Conservation (phyloP, 768 basidiomycete species). For the Coprinellus micaceus region DNA sequence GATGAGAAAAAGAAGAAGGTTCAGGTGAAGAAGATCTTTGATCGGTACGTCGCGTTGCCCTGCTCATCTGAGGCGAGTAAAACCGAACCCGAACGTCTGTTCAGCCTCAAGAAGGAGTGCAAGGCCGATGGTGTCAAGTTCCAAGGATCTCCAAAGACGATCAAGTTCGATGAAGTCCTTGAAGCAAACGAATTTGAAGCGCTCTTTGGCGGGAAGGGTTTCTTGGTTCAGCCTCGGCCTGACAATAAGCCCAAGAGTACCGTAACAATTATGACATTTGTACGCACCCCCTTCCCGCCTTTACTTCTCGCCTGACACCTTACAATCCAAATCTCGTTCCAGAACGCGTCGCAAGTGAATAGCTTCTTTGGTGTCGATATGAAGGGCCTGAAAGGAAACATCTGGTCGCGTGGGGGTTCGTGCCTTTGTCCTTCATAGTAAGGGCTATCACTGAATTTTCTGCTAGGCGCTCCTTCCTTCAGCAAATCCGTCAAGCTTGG, state of each 20-base stretch:
- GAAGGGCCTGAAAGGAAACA: constrained; percentile 33
- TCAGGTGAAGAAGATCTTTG: constrained; percentile 38
- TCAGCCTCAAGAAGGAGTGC: constrained; percentile 39
- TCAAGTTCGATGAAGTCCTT: constrained; percentile 39
- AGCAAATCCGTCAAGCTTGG: constrained; percentile 36
- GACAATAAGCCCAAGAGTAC: constrained; percentile 37
- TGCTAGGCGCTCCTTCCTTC: constrained; percentile 19
- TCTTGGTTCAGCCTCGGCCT: constrained; percentile 36
- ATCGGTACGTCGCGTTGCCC: constrained; percentile 23
- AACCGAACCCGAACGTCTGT: neutral
- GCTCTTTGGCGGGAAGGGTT: constrained; percentile 33
- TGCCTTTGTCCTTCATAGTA: no score
- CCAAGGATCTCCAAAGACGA: constrained; percentile 33
- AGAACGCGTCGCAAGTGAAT: constrained; percentile 22
- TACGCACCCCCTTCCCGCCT: constrained; percentile 16
- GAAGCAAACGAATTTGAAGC: constrained; percentile 32
- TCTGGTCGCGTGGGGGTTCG: constrained; percentile 32
- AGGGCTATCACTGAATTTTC: no score
- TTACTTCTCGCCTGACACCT: no score
- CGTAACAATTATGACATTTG: constrained; percentile 39
- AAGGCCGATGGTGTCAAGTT: constrained; percentile 37
- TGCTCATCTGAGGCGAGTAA: neutral
- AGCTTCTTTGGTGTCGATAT: constrained; percentile 33
- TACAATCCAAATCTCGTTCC: neutral
- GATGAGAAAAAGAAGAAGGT: constrained; percentile 39